Evolutionary conservation across 371 early-diverging fungal genomes (phyloP), one percentile per base, ranked within the genome.

Genomic region (Funneliformis caledonium): DNA sequence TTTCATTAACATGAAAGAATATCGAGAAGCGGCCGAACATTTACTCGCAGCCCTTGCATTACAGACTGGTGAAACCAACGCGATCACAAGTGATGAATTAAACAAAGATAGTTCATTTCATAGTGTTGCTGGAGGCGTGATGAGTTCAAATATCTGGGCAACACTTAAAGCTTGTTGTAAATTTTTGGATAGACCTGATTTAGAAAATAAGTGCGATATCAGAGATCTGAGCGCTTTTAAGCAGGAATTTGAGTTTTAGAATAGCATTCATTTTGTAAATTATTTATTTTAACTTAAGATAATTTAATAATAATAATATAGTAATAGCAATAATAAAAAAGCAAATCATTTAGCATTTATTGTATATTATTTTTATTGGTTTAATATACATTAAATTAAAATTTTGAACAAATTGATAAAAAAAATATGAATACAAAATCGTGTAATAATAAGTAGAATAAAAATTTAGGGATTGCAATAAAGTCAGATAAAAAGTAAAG

Each of bases 1-100:
- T 74, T 97, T 96, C 82, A 95, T 97, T 80, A 96, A 97, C 83
- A 83, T 98, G 65, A 93, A 94, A 5, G 92, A 94, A 81, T 93
- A 96, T 81, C 85, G 88, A 6, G 98, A 98, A 83, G 97, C 98
- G 0, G 97, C 95, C 6, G 96, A 96, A 77, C 96, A 99, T 84
- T 85, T 98, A 31, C 84, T 99, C 48, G 91, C 92, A 14, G 95
- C 97, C 0, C 81, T 83, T 31, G 83, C 80, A 9, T 82, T 86
- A 50, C 83, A 81, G 19, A 14, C 31, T 19, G 33, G 64, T 52
- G 33, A 73, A 47, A 26, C 43, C 11, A 9, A 9, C 4, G 4
- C 8, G 10, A 69, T 70, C 60, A 82, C 82, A 83, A 85, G 84
- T 85, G 65, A 83, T 72, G 70, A 76, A 74, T 65, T 80, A 78